Base-by-base conservation (phyloP, 768 basidiomycete genomes). In the Rhodotorula paludigena region DNA sequence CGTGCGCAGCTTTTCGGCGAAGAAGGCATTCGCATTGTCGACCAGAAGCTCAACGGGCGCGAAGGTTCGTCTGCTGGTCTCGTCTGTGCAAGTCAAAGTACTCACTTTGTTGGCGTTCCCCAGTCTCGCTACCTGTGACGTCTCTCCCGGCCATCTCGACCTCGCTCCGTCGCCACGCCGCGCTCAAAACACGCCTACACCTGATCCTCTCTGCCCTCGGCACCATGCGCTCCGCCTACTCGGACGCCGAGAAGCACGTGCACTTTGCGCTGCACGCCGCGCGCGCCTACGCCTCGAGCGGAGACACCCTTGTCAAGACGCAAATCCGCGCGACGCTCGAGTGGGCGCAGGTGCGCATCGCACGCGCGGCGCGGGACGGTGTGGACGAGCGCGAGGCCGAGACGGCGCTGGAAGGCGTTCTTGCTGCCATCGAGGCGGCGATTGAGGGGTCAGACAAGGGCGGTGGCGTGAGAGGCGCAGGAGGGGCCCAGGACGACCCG, bases 1-100 rank as follows among this genome's bases (percentile, higher is more conserved):
- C 18, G 64, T 1, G 57, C 64, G 30, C 32, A 42, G 23, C 57
- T 65, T 5, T 65, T 65, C 16, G 64, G 51, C 10, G 57, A 65
- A 2, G 64, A 65, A 41, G 64, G 64, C 5, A 45, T 65, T n/a
- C 21, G 64, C 16, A 41, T 45, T 2, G 33, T 41, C 5, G 44
- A 54, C 14, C 23, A 18, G 16, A 18, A 44, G 18, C 57, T 65
- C 5, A 47, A 45, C 23, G 64, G 57, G 7, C 57, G 51, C 44
- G 64, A 65, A 36, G 38, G 54, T 55, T 11, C 52, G 52, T 28
- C 51, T n/a, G 8, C 45, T n/a, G n/a, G n/a, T n/a, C n/a, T n/a
- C n/a, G n/a, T n/a, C n/a, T n/a, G n/a, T n/a, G n/a, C n/a, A n/a
- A n/a, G n/a, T n/a, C n/a, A n/a, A n/a, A n/a, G n/a, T n/a, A n/a